phyloP scores from a whole-genome alignment of 1,139 yeast species.

The Pichia sp. region DNA sequence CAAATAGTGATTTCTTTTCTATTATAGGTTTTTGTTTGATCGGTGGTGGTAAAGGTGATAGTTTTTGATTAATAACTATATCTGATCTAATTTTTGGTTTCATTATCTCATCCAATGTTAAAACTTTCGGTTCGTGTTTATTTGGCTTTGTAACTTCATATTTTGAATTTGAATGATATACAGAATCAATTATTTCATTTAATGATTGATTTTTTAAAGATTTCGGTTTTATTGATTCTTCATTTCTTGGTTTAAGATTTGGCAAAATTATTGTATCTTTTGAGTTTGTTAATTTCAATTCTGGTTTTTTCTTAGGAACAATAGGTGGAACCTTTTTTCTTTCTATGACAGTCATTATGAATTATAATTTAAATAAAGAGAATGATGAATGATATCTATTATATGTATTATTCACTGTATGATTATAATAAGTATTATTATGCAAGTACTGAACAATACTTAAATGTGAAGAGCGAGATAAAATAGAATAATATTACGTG shows the following conservation, averaged over 20 bases:
- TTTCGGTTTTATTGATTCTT: background rate
- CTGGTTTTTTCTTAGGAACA: slow-evolving; percentile 14
- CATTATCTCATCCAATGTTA: slow-evolving; percentile 22
- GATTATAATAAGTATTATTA: no score
- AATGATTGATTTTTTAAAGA: background rate
- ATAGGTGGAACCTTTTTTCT: slow-evolving; percentile 14
- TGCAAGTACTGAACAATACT: no score
- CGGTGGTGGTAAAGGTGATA: background rate
- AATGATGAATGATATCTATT: background rate
- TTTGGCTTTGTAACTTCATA: slow-evolving; percentile 6
- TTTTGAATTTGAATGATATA: slow-evolving; percentile 7
- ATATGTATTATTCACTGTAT: no score
- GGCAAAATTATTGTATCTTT: background rate
- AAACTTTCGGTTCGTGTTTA: slow-evolving; percentile 20
- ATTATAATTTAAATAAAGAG: no score
- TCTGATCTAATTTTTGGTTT: slow-evolving; percentile 12
- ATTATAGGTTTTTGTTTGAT: slow-evolving; percentile 2
- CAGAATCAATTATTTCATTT: slow-evolving; percentile 6
- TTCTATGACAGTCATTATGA: background rate
- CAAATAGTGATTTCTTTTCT: background rate
- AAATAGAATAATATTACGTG: no score
- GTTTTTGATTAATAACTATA: background rate
- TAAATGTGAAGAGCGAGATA: no score
- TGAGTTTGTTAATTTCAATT: background rate
- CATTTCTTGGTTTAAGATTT: background rate